Evolutionary conservation across 176 grass and related monocot species (phyloP).

Genomic region (Oryza glumipatula): DNA sequence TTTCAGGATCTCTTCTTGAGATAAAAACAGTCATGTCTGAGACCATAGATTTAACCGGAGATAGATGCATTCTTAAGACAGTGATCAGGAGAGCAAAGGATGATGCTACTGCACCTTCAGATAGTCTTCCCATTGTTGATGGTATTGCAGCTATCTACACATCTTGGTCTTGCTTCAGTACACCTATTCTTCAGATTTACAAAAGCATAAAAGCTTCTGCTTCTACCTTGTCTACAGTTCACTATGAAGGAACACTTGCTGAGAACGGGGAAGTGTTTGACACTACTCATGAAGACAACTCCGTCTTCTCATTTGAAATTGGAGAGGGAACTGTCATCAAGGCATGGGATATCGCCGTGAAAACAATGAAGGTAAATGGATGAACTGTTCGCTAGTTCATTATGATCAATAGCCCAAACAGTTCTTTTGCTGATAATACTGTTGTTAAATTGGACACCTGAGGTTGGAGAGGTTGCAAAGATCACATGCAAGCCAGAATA

Average conservation of each 20-base stretch:
- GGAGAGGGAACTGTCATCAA: slow-evolving; percentile 59
- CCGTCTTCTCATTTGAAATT: slow-evolving; percentile 72
- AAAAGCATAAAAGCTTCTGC: background rate
- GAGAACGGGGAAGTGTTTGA: slow-evolving; percentile 70
- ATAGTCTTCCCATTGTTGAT: slow-evolving; percentile 63
- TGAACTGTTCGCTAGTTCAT: background rate
- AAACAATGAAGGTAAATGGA: slow-evolving; percentile 67
- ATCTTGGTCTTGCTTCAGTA: background rate
- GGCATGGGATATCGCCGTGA: slow-evolving; percentile 65
- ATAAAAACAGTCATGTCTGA: slow-evolving; percentile 44
- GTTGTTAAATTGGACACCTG: slow-evolving; percentile 4
- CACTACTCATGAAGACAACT: slow-evolving; percentile 73
- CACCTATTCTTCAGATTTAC: background rate
- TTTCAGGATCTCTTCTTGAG: background rate
- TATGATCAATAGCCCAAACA: background rate
- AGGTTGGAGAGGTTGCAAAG: slow-evolving; percentile 68
- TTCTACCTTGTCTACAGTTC: slow-evolving; percentile 45
- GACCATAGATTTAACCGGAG: slow-evolving; percentile 59
- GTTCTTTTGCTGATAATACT: slow-evolving; percentile 15
- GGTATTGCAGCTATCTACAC: slow-evolving; percentile 43
- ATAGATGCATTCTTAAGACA: slow-evolving; percentile 63
- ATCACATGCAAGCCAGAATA: slow-evolving; percentile 73
- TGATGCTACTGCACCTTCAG: slow-evolving; percentile 65
- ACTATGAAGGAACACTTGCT: slow-evolving; percentile 70
- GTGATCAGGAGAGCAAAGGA: slow-evolving; percentile 52